A percentile compares a stretch with the other conserved stretches of the same genome.
phyloP scores from a whole-genome alignment of 352 stramenopile genomes.

The Pythium grandisporangium region DNA sequence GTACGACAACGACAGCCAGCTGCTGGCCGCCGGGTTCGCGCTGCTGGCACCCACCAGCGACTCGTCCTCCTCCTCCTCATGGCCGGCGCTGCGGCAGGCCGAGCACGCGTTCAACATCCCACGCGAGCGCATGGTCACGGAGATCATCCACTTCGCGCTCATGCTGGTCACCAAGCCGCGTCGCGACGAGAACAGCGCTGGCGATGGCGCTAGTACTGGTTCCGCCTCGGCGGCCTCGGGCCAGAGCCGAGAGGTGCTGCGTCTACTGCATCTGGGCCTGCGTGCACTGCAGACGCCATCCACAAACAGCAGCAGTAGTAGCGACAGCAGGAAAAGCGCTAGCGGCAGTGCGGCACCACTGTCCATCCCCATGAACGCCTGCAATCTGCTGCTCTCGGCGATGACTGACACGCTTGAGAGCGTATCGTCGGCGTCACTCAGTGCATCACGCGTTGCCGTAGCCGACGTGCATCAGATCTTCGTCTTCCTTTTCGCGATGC shows the following conservation, averaged over 20 bases:
- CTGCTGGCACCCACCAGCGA: slow-evolving; percentile 13
- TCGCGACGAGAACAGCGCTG: slow-evolving; percentile 14
- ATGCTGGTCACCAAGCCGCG: slow-evolving; percentile 53
- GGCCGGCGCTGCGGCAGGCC: slow-evolving; percentile 13
- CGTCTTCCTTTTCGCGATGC: slow-evolving; percentile 54
- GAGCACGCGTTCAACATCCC: slow-evolving; percentile 48
- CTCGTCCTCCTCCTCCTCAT: slow-evolving; percentile 8
- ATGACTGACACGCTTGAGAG: slow-evolving; percentile 52
- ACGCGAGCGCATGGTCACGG: slow-evolving; percentile 40
- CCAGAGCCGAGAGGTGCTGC: slow-evolving; percentile 33
- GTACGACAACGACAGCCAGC: slow-evolving; percentile 33
- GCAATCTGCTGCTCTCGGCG: slow-evolving; percentile 60
- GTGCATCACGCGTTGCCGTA: slow-evolving; percentile 18
- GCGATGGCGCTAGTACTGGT: no score
- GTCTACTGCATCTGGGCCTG: slow-evolving; percentile 44
- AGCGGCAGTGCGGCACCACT: slow-evolving; percentile 3
- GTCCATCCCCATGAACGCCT: slow-evolving; percentile 48
- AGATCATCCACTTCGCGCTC: slow-evolving; percentile 61
- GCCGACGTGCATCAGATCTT: slow-evolving; percentile 55
- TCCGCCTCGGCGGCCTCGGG: no score
- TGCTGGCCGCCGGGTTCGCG: slow-evolving; percentile 24
- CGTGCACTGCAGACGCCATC: slow-evolving; percentile 11
- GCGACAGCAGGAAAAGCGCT: not conserved
- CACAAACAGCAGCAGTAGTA: not conserved
- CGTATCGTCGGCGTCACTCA: slow-evolving; percentile 1